phyloP scores from a whole-genome alignment of 2,329 filamentous ascomycete genomes.

The Penicillium sp. region DNA sequence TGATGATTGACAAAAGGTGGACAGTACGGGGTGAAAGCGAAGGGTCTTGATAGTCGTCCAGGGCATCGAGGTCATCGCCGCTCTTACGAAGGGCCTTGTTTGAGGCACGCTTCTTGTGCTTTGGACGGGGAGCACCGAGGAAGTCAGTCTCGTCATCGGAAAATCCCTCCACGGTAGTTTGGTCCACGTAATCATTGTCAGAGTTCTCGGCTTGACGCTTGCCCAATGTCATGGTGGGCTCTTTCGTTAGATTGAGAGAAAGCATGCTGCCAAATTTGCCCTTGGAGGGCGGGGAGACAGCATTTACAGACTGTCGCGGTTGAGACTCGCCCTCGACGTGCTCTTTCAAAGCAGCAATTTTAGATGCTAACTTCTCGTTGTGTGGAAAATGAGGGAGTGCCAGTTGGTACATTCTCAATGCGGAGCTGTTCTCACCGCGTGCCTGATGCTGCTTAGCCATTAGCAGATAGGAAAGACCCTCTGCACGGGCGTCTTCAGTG shows the following conservation, averaged over 20 bases:
- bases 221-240: slow-evolving; percentile 21
- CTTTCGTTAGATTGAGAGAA: slow-evolving; percentile 31
- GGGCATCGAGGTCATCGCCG: slow-evolving; percentile 15
- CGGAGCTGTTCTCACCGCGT: slow-evolving; percentile 69
- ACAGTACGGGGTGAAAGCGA: slow-evolving; percentile 41
- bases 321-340: slow-evolving; percentile 38
- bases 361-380: slow-evolving; percentile 66
- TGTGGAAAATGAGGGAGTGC: slow-evolving; percentile 81
- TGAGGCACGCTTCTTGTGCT: slow-evolving; percentile 30
- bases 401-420: slow-evolving; percentile 79
- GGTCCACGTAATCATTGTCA: slow-evolving; percentile 32
- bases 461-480: slow-evolving; percentile 79
- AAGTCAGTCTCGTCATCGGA: slow-evolving; percentile 33
- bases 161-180: slow-evolving; percentile 19
- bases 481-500: slow-evolving; percentile 68
- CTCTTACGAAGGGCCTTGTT: slow-evolving; percentile 15
- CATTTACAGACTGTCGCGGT: slow-evolving; percentile 13
- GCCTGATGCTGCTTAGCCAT: slow-evolving; percentile 89
- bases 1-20: slow-evolving; percentile 45
- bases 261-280: slow-evolving; percentile 32
- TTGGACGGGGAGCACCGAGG: slow-evolving; percentile 16
- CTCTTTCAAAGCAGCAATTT: slow-evolving; percentile 53
- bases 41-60: slow-evolving; percentile 20
- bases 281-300: slow-evolving; percentile 20
- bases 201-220: slow-evolving; percentile 29